Base-by-base conservation (phyloP, 192 early-diverging fungal species). In the Borealophlyctis nickersoniae region DNA sequence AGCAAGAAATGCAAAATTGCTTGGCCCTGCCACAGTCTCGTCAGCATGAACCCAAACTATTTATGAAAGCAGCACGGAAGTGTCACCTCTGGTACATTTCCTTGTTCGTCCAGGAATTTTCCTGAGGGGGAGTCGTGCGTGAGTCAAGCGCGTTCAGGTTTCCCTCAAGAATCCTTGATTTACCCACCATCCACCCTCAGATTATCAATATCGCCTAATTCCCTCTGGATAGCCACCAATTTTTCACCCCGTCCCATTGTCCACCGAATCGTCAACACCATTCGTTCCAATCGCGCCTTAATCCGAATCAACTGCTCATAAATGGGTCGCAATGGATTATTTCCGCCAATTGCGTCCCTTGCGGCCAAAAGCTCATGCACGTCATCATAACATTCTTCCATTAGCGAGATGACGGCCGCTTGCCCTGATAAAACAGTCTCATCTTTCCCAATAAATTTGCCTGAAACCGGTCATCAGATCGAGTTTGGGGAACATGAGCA, bases 341-440 rank as follows among this genome's bases (percentile, higher is more conserved):
- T 72, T 2, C 72, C 77, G 19, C 84, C 80, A 32, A 92, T 86
- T 0, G 80, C 73, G 53, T 81, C 79, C 27, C 85, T 83, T 49
- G 86, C 80, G 4, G 82, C 90, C 70, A 92, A 71, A 30, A 92
- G 58, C 60, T 95, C 92, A 65, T 95, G 89, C 23, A 87, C 77
- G 36, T 88, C 84, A 51, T 91, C 91, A 62, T 88, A 93, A 67
- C 86, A 87, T 70, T 88, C 79, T 64, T 92, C 92, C 52, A 95
- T 54, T 23, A 95, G 67, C 0, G 84, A 86, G 24, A 90, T 87
- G 28, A 95, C 86, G n/a, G 86, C 82, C 7, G 90, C 75, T 48
- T 95, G 93, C n/a, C 93, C 93, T 26, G 87, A 68, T 3, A 89
- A 81, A 29, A 92, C 81, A 4, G 63, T 66, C 2, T 92, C 92